Conservation (phyloP, 345 rosid species). For the Diplotaxis tenuifolia region DNA sequence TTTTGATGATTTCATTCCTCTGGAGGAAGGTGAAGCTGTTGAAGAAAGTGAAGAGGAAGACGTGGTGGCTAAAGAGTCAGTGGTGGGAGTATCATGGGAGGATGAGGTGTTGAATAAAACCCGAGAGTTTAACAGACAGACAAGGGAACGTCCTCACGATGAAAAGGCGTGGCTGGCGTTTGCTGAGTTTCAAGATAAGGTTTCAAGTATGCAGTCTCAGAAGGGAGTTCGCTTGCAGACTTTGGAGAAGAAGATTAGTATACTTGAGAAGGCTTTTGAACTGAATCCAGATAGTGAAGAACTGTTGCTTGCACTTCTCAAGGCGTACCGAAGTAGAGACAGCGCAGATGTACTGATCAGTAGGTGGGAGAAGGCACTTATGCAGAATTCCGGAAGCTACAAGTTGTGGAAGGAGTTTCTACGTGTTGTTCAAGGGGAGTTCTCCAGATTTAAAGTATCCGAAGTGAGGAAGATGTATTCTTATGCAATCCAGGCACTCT, state of each 20-base stretch:
- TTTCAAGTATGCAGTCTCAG: slow-evolving; percentile 68
- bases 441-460: slow-evolving; percentile 91
- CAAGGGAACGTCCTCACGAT: slow-evolving; percentile 78
- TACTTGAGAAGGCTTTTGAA: slow-evolving; percentile 86
- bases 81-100: slow-evolving; percentile 88
- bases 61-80: slow-evolving; percentile 29
- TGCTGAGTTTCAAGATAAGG: slow-evolving; percentile 78
- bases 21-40: slow-evolving; percentile 17
- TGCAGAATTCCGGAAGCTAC: slow-evolving; percentile 67
- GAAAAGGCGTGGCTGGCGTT: slow-evolving; percentile 83
- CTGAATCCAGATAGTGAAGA: slow-evolving; percentile 89
- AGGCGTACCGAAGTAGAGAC: slow-evolving; percentile 80
- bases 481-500: slow-evolving; percentile 84
- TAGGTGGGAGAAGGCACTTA: slow-evolving; percentile 82
- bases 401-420: slow-evolving; percentile 89
- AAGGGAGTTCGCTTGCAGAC: slow-evolving; percentile 87
- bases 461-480: slow-evolving; percentile 85
- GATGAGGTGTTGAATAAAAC: slow-evolving; percentile 82
- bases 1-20: too few relatives aligned
- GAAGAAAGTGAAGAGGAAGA: slow-evolving; percentile 38
- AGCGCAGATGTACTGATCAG: slow-evolving; percentile 63
- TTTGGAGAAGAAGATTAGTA: slow-evolving; percentile 90
- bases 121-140: slow-evolving; percentile 66
- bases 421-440: slow-evolving; percentile 72
- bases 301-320: slow-evolving; percentile 70